Evolutionary conservation across 2,329 filamentous ascomycete genomes (phyloP).

Genomic region (Ceratocystiopsis brevicomis): DNA sequence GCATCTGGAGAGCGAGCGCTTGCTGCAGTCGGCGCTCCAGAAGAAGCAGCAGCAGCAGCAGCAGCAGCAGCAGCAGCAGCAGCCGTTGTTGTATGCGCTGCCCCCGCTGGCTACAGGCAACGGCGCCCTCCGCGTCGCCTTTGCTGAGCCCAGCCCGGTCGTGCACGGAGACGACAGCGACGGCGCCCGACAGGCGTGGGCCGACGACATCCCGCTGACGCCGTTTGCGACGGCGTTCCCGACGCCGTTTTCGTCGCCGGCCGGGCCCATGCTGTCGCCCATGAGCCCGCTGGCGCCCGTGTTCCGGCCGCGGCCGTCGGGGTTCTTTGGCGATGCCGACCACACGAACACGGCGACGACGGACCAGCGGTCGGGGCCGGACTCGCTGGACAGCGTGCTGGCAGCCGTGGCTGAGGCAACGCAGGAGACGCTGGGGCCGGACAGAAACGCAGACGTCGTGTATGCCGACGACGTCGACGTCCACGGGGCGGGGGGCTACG

Average conservation of each 20-base stretch:
- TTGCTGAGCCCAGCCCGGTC: neutral
- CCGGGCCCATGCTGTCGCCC: neutral
- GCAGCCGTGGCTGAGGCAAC: too few species aligned
- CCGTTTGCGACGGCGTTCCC: too few species aligned
- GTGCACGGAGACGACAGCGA: too few species aligned
- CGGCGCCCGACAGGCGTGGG: too few species aligned
- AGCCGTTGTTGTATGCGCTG: too few species aligned
- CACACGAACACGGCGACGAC: neutral
- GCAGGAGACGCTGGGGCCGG: too few species aligned
- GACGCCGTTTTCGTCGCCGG: neutral
- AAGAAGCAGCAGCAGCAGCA: neutral
- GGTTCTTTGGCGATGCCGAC: neutral
- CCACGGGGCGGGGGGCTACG: too few species aligned
- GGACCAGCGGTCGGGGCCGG: neutral
- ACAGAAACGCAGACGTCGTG: neutral
- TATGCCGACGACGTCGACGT: neutral
- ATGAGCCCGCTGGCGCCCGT: slow-evolving; percentile 10
- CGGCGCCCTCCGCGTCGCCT: too few species aligned
- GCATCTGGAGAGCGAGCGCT: slow-evolving; percentile 11
- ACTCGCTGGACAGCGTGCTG: too few species aligned
- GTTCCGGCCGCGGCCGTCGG: slow-evolving; percentile 15
- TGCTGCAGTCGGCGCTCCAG: too few species aligned
- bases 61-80: neutral
- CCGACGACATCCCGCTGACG: too few species aligned
- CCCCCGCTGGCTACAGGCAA: too few species aligned